These are phyloP conservation scores for Pogostemon cablin DNA, from an alignment of 257 asterid genomes.

Conservation along the genomic window DNA sequence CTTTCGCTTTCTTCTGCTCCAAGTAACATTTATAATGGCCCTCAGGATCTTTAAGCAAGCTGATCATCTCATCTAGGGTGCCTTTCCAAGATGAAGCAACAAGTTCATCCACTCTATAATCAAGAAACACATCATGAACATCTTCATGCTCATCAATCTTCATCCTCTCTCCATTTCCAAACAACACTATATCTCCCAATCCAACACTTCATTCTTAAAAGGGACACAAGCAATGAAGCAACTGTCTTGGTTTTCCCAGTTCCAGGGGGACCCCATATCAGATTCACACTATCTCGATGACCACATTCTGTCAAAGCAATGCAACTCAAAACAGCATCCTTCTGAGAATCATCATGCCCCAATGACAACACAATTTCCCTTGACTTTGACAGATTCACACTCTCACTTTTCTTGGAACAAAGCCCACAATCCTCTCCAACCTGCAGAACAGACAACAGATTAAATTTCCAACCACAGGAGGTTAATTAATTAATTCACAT, in stretches of 20 bases:
- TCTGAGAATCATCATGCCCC: slow-evolving; percentile 54
- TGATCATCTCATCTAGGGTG: slow-evolving; percentile 37
- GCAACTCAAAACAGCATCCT: slow-evolving; percentile 47
- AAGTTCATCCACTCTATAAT: slow-evolving; percentile 46
- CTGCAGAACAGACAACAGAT: slow-evolving; percentile 21
- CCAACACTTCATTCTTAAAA: slow-evolving; percentile 48
- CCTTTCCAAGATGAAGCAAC: slow-evolving; percentile 51
- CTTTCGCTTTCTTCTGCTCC: slow-evolving; percentile 6
- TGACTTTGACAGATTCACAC: slow-evolving; percentile 17
- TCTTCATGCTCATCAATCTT: slow-evolving; percentile 55
- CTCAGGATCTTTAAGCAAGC: slow-evolving; percentile 56
- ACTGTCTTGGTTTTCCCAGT: slow-evolving; percentile 71
- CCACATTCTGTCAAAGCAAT: slow-evolving; percentile 45
- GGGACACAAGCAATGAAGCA: slow-evolving; percentile 39
- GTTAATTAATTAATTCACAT: neutral
- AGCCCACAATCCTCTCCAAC: slow-evolving; percentile 39
- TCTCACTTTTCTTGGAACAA: slow-evolving; percentile 30
- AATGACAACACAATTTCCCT: slow-evolving; percentile 24
- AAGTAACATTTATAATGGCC: slow-evolving; percentile 43
- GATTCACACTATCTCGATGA: slow-evolving; percentile 47
- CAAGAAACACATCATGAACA: slow-evolving; percentile 56
- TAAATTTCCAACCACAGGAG: neutral
- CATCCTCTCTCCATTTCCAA: slow-evolving; percentile 64
- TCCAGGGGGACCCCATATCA: slow-evolving; percentile 86
- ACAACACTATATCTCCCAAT: slow-evolving; percentile 65